Base-by-base conservation (phyloP, 192 early-diverging fungal genomes). In the Rhizophagus sp. region DNA sequence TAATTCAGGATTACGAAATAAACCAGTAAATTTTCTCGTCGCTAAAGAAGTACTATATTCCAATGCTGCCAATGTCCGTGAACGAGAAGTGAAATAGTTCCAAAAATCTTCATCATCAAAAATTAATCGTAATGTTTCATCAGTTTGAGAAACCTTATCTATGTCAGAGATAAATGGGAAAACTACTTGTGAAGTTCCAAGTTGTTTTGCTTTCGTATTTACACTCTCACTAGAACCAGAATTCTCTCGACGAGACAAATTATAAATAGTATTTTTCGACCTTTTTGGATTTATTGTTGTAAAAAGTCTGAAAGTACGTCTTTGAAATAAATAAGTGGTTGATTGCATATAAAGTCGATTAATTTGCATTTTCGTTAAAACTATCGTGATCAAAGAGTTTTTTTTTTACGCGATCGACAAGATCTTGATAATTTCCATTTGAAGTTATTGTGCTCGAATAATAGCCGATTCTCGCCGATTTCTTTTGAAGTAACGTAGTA, bases 1-100 rank as follows among this genome's bases (percentile, higher is more conserved):
- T 71, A 79, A 71, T 36, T 62, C 78, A 0, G 66, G 52, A 39
- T 79, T 79, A 62, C 78, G 15, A 62, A 79, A 79, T 71, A 79
- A 71, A 2, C 78, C 78, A 3, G 78, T 71, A n/a, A 49, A 15
- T 39, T 50, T 79, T 52, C 41, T 66, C 27, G 66, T 36, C 47
- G 68, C 0, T 36, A 22, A 19, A 22, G 68, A 33, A 5, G 64
- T 13, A 11, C 30, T n/a, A 67, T 33, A 34, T 33, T 67, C 65
- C 36, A 62, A 67, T 44, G 82, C 64, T 33, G 64, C 64, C 33
- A 66, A n/a, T 9, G 64, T 66, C 27, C 27, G 25, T 25, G 25
- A 33, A 33, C 64, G 64, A 27, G 64, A 33, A 33, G 30, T 30
- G 30, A 27, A 66, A 66, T 25, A 2, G 9, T 25, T 33, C 64